Evolutionary conservation across 2,329 filamentous ascomycete species (phyloP).

Genomic region (Penicillium fuscoglaucum): DNA sequence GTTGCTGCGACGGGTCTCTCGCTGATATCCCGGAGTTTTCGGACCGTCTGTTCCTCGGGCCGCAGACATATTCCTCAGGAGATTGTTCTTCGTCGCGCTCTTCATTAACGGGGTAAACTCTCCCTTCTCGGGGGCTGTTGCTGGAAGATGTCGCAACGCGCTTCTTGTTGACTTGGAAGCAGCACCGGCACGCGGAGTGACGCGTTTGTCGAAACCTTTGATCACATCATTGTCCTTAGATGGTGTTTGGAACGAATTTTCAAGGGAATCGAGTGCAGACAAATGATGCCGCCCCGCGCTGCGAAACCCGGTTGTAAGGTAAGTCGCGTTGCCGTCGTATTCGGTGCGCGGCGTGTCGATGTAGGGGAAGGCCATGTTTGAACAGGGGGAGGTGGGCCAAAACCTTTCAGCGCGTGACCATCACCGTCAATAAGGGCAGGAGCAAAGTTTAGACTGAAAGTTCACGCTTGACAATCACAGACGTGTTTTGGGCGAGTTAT

Average conservation of each 20-base stretch:
- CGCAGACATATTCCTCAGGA: constrained; percentile 59
- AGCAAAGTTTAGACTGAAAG: constrained; percentile 1
- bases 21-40: constrained; percentile 69
- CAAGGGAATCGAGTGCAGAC: constrained; percentile 72
- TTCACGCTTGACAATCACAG: constrained; percentile 10
- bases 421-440: constrained; percentile 19
- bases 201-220: constrained; percentile 68
- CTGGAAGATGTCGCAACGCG: constrained; percentile 69
- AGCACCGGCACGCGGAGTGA: constrained; percentile 73
- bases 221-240: constrained; percentile 75
- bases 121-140: constrained; percentile 55
- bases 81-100: constrained; percentile 68
- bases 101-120: constrained; percentile 97
- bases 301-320: constrained; percentile 67
- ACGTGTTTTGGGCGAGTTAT: constrained; percentile 39
- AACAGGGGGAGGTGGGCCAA: constrained; percentile 13
- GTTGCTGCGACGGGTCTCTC: constrained; percentile 62
- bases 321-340: constrained; percentile 80
- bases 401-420: constrained; percentile 31
- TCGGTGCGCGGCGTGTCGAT: constrained; percentile 82
- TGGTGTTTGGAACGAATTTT: constrained; percentile 82
- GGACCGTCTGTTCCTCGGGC: constrained; percentile 55
- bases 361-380: constrained; percentile 64
- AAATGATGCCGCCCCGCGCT: constrained; percentile 44
- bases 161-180: constrained; percentile 42